Conservation (phyloP, 148 eudicot species). For the Selenicereus undatus region DNA sequence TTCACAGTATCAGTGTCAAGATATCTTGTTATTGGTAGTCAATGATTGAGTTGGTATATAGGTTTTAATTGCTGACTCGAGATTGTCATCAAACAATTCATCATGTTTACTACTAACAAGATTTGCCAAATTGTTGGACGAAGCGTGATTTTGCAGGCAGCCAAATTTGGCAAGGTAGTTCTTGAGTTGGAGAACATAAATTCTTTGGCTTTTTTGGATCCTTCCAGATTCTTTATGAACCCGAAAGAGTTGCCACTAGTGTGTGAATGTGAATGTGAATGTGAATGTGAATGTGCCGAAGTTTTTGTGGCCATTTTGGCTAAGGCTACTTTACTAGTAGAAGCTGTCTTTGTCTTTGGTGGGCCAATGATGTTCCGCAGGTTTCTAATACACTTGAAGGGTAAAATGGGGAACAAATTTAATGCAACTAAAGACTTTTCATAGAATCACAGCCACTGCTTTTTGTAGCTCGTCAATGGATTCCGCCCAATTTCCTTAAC, state of each 20-base stretch:
- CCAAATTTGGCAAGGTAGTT: slow-evolving; percentile 21
- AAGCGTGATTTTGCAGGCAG: slow-evolving; percentile 10
- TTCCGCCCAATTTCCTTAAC: too few relatives aligned
- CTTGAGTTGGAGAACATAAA: slow-evolving; percentile 17
- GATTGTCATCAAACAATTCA: slow-evolving; percentile 17
- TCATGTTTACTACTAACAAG: background rate
- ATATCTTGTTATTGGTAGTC: slow-evolving; percentile 16
- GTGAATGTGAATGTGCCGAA: too few relatives aligned
- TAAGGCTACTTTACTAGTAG: background rate
- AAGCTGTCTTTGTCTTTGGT: background rate
- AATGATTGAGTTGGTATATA: slow-evolving; percentile 23
- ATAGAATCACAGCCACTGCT: background rate
- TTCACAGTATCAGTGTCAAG: slow-evolving; percentile 18
- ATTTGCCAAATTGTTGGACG: slow-evolving; percentile 1
- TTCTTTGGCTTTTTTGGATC: slow-evolving; percentile 13
- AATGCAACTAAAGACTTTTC: background rate
- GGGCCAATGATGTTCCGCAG: background rate
- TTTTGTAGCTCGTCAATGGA: background rate
- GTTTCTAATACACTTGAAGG: background rate
- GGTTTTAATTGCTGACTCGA: slow-evolving; percentile 17
- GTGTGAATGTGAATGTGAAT: background rate
- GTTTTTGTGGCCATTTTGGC: slow-evolving; percentile 4
- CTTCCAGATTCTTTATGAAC: slow-evolving; percentile 4
- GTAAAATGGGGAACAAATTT: background rate
- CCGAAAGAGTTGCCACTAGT: slow-evolving; percentile 7